Percentiles rank a stretch among this genome's conserved stretches.
Evolutionary conservation across 768 basidiomycete species (phyloP).

Genomic region (Saitozyma sp.): DNA sequence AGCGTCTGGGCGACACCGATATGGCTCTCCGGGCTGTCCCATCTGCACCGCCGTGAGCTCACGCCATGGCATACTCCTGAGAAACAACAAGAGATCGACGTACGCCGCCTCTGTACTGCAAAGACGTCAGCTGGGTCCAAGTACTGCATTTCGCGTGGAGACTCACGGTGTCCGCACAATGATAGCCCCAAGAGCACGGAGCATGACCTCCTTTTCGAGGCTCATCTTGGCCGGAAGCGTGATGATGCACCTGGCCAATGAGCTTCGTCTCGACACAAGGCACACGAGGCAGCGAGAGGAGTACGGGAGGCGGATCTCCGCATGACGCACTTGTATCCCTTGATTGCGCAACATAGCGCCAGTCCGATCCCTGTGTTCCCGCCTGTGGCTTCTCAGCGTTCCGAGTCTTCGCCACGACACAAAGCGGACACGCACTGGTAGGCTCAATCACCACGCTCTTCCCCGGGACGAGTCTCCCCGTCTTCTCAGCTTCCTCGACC

Average conservation of each 20-base stretch:
- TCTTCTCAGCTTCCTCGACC: slow-evolving; percentile 89
- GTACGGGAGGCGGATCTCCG: slow-evolving; percentile 59
- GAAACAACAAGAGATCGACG: slow-evolving; percentile 1
- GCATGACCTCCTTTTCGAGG: slow-evolving; percentile 87
- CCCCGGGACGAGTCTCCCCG: slow-evolving; percentile 80
- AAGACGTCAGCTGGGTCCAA: neutral
- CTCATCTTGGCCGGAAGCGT: slow-evolving; percentile 92
- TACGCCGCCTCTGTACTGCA: slow-evolving; percentile 43
- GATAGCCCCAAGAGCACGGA: slow-evolving; percentile 89
- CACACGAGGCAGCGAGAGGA: slow-evolving; percentile 56
- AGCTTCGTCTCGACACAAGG: neutral
- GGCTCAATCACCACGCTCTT: slow-evolving; percentile 93
- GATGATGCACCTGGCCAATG: slow-evolving; percentile 59
- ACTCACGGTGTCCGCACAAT: slow-evolving; percentile 91
- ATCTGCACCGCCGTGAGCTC: slow-evolving; percentile 47
- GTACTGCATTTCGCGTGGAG: slow-evolving; percentile 46
- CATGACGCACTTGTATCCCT: slow-evolving; percentile 58
- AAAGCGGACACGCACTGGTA: slow-evolving; percentile 50
- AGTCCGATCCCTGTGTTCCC: slow-evolving; percentile 97
- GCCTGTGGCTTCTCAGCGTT: slow-evolving; percentile 55
- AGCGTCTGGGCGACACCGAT: slow-evolving; percentile 87
- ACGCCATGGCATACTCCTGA: neutral
- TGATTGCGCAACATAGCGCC: slow-evolving; percentile 88
- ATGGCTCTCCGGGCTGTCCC: slow-evolving; percentile 85
- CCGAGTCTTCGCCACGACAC: neutral